Evolutionary conservation across 352 stramenopile genomes (phyloP), one percentile per base, ranked within the genome.

Genomic region (Peronospora destructor): DNA sequence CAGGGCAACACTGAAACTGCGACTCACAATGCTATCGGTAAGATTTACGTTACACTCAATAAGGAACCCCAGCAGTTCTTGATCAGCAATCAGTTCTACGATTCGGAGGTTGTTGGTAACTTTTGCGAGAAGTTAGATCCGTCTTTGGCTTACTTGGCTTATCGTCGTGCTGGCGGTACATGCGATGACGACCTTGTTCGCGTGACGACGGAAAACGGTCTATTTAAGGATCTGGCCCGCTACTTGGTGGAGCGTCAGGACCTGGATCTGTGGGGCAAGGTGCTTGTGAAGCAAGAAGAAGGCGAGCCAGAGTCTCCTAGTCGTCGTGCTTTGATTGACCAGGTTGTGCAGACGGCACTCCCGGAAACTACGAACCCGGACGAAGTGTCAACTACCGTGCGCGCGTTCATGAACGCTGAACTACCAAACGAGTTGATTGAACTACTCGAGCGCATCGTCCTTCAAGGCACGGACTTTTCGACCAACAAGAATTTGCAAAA

Each of bases 31-130:
- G 96, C 97, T 32, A 93, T 99, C 39, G 97, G 97, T 71, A 99
- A 99, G 88, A 99, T 99, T 73, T 99, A 99, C 84, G 96, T 99
- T 41, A 98, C 96, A 29, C 76, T 99, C 52, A 99, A 99, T 81
- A 94, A 96, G 64, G 97, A 99, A 55, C 95, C 97, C 7, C 95
- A 98, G 68, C 89, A 97, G 53, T 99, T 99, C 75, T 80, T 99
- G 68, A 91, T 88, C 34, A 99, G 99, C 86, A 99, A 99, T 77
- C 97, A 98, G 87, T 99, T 98, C 67, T 99, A 99, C 77, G 96
- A 99, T 66, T 97, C 96, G 16, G 91, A 95, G 55, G 94, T 99
- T 37, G 79, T 99, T 30, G 97, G 97, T 68, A 95, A 98, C 66
- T 99, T 98, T 71, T 99, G 96, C 66, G 97, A 99, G 75, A 98